Conservation (phyloP, 2,329 filamentous ascomycete genomes). For the Xylariomycetidae sp. region DNA sequence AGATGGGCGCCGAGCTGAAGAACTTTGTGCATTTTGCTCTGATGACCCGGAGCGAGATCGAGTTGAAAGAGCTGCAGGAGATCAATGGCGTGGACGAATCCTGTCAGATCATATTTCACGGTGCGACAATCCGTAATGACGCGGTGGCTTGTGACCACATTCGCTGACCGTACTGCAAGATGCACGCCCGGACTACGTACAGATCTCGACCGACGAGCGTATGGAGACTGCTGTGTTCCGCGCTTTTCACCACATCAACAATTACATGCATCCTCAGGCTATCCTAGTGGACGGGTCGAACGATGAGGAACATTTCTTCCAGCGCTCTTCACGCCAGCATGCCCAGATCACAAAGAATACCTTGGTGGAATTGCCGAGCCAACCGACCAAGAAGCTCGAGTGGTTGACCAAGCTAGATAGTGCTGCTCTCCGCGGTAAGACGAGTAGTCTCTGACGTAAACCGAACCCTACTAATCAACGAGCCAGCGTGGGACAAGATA, state of each 20-base stretch:
- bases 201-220: constrained; percentile 64
- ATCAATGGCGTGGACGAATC: constrained; percentile 73
- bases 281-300: constrained; percentile 65
- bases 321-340: constrained; percentile 53
- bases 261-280: constrained; percentile 72
- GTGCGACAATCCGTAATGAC: constrained; percentile 28
- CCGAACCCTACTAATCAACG: constrained; percentile 15
- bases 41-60: constrained; percentile 67
- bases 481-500: constrained; percentile 68
- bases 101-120: constrained; percentile 63
- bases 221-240: constrained; percentile 60
- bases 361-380: constrained; percentile 69
- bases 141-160: not conserved
- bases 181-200: constrained; percentile 70
- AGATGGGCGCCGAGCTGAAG: constrained; percentile 67
- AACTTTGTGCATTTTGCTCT: constrained; percentile 80
- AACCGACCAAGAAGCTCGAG: constrained; percentile 56
- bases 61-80: constrained; percentile 62
- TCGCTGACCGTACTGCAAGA: constrained; percentile 41
- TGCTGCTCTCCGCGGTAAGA: constrained; percentile 58
- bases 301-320: constrained; percentile 66
- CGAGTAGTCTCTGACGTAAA: constrained; percentile 1
- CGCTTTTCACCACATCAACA: constrained; percentile 67
- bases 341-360: constrained; percentile 49
- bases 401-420: constrained; percentile 81